phyloP scores from a whole-genome alignment of 2,329 filamentous ascomycete genomes.

The Colletotrichum eremochloae region DNA sequence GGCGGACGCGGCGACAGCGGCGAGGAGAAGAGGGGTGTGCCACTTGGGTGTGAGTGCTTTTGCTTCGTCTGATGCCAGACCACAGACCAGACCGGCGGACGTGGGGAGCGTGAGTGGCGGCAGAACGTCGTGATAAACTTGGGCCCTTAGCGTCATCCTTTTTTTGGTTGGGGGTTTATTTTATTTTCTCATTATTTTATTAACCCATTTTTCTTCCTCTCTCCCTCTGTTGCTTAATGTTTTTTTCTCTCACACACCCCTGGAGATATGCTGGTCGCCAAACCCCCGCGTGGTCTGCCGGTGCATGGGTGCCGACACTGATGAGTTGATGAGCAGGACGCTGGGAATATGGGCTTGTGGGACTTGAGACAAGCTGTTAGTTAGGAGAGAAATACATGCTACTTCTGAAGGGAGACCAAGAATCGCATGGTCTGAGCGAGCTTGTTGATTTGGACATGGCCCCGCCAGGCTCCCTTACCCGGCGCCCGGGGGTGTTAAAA shows the following conservation, averaged over 20 bases:
- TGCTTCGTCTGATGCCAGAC: constrained; percentile 41
- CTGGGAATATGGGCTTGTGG: constrained; percentile 34
- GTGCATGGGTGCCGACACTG: constrained; percentile 37
- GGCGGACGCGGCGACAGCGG: constrained; percentile 19
- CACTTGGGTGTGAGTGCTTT: constrained; percentile 43
- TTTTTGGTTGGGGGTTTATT: constrained; percentile 26
- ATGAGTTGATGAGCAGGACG: constrained; percentile 38
- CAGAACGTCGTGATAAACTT: constrained; percentile 43
- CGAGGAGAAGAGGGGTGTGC: constrained; percentile 41
- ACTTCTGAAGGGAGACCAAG: constrained; percentile 35
- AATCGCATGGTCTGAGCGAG: constrained; percentile 29
- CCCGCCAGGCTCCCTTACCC: constrained; percentile 37
- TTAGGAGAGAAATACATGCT: constrained; percentile 27
- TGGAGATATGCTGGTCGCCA: constrained; percentile 24
- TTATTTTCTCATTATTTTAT: neutral
- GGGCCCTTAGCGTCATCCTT: constrained; percentile 30
- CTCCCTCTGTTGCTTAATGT: constrained; percentile 22
- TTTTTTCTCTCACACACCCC: constrained; percentile 15
- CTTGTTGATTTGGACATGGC: constrained; percentile 34
- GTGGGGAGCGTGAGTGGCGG: constrained; percentile 38
- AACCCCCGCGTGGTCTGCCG: constrained; percentile 35
- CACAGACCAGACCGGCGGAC: constrained; percentile 33
- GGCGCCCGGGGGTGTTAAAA: constrained; percentile 29
- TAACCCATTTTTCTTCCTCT: neutral
- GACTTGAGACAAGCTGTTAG: constrained; percentile 39